These are phyloP conservation scores for Entophlyctis luteolus DNA, from an alignment of 192 early-diverging fungal genomes.

Conservation along the genomic window DNA sequence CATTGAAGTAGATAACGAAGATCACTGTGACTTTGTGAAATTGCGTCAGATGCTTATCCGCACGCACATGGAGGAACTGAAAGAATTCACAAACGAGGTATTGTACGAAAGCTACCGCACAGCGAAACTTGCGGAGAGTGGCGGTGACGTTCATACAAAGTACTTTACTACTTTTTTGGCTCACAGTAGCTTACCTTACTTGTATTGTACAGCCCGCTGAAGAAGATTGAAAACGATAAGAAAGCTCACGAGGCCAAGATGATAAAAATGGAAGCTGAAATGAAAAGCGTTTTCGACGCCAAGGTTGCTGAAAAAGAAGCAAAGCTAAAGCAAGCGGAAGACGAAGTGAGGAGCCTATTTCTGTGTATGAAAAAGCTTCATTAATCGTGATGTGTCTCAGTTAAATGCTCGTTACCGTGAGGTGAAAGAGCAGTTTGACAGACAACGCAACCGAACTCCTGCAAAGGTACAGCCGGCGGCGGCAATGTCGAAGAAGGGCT, in stretches of 20 bases:
- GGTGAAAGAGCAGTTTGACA: constrained; percentile 97
- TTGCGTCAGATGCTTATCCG: constrained; percentile 60
- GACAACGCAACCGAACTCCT: constrained; percentile 55
- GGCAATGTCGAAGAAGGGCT: constrained; percentile 3
- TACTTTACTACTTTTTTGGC: too few species aligned
- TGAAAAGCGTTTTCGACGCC: constrained; percentile 97
- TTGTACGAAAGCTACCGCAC: constrained; percentile 62
- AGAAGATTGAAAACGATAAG: constrained; percentile 88
- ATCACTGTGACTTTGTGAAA: constrained; percentile 61
- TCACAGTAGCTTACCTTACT: too few species aligned
- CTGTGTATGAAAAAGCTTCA: background rate
- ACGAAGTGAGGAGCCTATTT: constrained; percentile 53
- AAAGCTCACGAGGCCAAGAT: constrained; percentile 90
- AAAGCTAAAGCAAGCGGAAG: constrained; percentile 95
- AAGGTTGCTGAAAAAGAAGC: constrained; percentile 98
- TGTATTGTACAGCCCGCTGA: constrained; percentile 31
- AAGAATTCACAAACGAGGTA: constrained; percentile 61
- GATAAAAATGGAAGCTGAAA: constrained; percentile 97
- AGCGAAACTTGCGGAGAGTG: constrained; percentile 44
- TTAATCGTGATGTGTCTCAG: constrained; percentile 23
- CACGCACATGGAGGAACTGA: constrained; percentile 76
- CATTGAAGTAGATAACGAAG: constrained; percentile 59
- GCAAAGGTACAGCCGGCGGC: constrained; percentile 1
- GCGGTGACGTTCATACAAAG: constrained; percentile 27
- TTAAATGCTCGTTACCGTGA: constrained; percentile 94